A percentile compares a stretch with the other conserved stretches of the same genome.
phyloP scores from a whole-genome alignment of 2,329 filamentous ascomycete genomes.

The Fusarium tuaranense region DNA sequence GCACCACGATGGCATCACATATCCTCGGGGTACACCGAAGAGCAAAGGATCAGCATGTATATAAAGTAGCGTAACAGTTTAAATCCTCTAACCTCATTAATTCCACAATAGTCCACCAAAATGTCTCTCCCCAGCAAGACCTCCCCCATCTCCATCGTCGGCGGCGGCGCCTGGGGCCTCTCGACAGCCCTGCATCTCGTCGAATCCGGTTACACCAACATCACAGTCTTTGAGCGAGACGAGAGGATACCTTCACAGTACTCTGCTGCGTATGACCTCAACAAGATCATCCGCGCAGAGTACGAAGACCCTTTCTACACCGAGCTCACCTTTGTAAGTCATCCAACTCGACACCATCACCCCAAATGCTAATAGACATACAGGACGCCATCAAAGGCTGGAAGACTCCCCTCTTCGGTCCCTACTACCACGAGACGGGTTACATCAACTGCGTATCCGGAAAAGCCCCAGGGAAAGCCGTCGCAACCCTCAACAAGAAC shows the following conservation, averaged over 20 bases:
- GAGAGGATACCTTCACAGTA: slow-evolving; percentile 17
- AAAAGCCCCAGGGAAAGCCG: slow-evolving; percentile 13
- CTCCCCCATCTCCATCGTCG: slow-evolving; percentile 16
- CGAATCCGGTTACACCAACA: slow-evolving; percentile 14
- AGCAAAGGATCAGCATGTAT: background rate
- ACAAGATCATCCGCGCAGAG: slow-evolving; percentile 27
- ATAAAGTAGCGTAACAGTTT: background rate
- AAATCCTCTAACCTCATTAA: background rate
- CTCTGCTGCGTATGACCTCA: slow-evolving; percentile 20
- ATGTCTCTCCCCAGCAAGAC: slow-evolving; percentile 1
- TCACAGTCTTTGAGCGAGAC: slow-evolving; percentile 18
- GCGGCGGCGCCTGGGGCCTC: slow-evolving; percentile 18
- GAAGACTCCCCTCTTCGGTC: slow-evolving; percentile 22
- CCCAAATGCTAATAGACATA: background rate
- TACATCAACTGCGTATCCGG: slow-evolving; percentile 21
- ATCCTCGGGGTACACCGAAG: background rate
- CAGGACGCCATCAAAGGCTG: slow-evolving; percentile 19
- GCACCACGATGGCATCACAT: background rate
- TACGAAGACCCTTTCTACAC: slow-evolving; percentile 23
- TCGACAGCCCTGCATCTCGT: slow-evolving; percentile 15
- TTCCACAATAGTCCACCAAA: background rate
- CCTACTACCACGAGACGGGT: slow-evolving; percentile 18
- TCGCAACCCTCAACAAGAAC: slow-evolving; percentile 5
- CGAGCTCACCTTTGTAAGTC: slow-evolving; percentile 12
- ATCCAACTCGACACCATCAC: background rate